Conservation (phyloP, 441 rosid species). For the Dalechampia spathulata region DNA sequence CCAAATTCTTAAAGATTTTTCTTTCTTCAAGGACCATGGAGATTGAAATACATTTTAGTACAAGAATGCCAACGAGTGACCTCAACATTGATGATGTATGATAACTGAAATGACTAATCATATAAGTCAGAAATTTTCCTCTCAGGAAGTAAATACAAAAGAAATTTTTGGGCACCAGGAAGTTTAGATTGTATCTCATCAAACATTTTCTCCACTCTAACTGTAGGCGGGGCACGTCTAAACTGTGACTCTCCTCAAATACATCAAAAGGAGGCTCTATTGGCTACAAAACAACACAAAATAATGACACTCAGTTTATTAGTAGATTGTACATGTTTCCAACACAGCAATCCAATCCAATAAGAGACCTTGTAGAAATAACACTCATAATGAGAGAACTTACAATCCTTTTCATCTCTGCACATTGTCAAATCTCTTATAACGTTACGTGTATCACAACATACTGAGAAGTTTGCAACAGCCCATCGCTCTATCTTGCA, state of each 20-base stretch:
- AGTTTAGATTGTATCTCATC: slow-evolving; percentile 53
- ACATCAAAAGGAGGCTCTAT: slow-evolving; percentile 46
- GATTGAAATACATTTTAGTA: not conserved
- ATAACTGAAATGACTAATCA: slow-evolving; percentile 28
- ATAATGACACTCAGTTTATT: not conserved
- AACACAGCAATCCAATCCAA: too few relatives aligned
- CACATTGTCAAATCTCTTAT: slow-evolving; percentile 46
- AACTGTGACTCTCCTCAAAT: slow-evolving; percentile 52
- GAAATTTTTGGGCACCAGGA: slow-evolving; percentile 69
- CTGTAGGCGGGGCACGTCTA: slow-evolving; percentile 45
- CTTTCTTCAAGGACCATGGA: slow-evolving; percentile 69
- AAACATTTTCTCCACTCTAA: slow-evolving; percentile 76
- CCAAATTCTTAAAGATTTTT: slow-evolving; percentile 65
- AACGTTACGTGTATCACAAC: slow-evolving; percentile 50
- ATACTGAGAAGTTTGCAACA: slow-evolving; percentile 63
- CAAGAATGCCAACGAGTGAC: too few relatives aligned
- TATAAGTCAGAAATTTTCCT: slow-evolving; percentile 69
- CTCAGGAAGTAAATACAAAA: slow-evolving; percentile 69
- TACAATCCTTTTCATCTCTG: slow-evolving; percentile 63
- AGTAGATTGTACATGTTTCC: not conserved
- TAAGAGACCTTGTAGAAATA: too few relatives aligned
- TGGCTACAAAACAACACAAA: slow-evolving; percentile 23
- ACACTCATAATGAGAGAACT: too few relatives aligned
- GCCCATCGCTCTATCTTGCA: slow-evolving; percentile 58
- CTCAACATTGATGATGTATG: not conserved